Evolutionary conservation across 345 rosid genomes (phyloP), one percentile per base, ranked within the genome.

Genomic region (Dipteronia dyeriana): DNA sequence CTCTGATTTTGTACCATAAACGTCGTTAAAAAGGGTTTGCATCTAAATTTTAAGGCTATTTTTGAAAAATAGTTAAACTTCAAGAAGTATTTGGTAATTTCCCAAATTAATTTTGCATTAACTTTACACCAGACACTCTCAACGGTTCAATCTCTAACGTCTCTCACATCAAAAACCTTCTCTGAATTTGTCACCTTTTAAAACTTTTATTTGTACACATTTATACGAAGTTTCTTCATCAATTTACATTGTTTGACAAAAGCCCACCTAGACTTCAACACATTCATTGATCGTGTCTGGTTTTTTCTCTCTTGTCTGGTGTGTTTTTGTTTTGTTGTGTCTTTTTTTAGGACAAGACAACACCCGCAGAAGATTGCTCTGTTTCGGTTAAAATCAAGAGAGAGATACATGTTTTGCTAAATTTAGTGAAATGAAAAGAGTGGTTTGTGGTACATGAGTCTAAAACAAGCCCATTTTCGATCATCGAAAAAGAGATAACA

Each of bases 61-160:
- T 8, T 41, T 8, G 10, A 41, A 7, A 41, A 41, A 41, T 8
- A 34, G 45, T 41, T 41, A 8, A 41, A 41, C 9, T 41, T 5
- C 1, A 7, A 41, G 45, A 11, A 9, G 45, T 41, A 41, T 41
- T 41, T 41, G 2, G 10, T 7, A 41, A 41, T 41, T 41, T 1
- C 45, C 11, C 11, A 41, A 7, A 7, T 45, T 45, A 9, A 2
- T 45, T 45, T 14, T 56, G 22, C 9, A 16, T 16, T 56, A 56
- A 56, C 22, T 14, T 56, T 20, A 49, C 17, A 0, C 13, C 8
- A 1, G 2, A 59, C 63, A 26, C 63, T 20, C 63, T 59, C 63
- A 59, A 59, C 63, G 63, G 63, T 22, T 59, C 63, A 59, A 59
- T 59, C 63, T 59, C 25, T 59, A 59, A 59, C 61, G 61, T 56